A percentile compares a stretch with the other conserved stretches of the same genome.
These are phyloP conservation scores for Boechera divaricarpa DNA, from an alignment of 345 rosid species.

Conservation along the genomic window DNA sequence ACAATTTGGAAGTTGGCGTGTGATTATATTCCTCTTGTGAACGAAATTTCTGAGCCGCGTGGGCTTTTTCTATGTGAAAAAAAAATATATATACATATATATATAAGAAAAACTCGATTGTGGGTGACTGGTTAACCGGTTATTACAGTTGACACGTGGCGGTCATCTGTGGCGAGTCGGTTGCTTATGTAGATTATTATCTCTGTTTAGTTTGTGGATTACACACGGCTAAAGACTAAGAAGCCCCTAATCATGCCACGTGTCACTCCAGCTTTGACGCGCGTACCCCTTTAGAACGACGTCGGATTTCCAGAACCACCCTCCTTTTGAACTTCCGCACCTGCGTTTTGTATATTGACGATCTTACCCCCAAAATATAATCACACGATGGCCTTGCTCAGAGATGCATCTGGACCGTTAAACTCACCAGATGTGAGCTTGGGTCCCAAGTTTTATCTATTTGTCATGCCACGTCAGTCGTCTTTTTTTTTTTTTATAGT, in stretches of 20 bases:
- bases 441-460: not conserved
- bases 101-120: not conserved
- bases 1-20: constrained; percentile 38
- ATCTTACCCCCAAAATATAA: constrained; percentile 15
- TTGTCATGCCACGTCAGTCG: constrained; percentile 14
- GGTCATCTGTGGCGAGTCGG: constrained; percentile 24
- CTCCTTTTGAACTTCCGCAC: constrained; percentile 27
- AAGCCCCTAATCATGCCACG: constrained; percentile 47
- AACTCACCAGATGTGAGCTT: not conserved
- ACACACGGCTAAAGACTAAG: constrained; percentile 45
- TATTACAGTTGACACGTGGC: constrained; percentile 54
- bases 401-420: constrained; percentile 26
- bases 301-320: constrained; percentile 19
- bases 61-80: not conserved
- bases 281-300: constrained; percentile 22
- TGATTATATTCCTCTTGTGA: constrained; percentile 23
- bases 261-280: constrained; percentile 47
- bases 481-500: not conserved
- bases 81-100: too few species aligned
- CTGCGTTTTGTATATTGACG: constrained; percentile 22
- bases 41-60: constrained; percentile 17
- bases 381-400: not conserved
- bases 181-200: constrained; percentile 30
- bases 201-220: constrained; percentile 36
- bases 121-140: constrained; percentile 49